Base-by-base conservation (phyloP, 2,329 filamentous ascomycete species). In the Ophiosphaerella korrae region DNA sequence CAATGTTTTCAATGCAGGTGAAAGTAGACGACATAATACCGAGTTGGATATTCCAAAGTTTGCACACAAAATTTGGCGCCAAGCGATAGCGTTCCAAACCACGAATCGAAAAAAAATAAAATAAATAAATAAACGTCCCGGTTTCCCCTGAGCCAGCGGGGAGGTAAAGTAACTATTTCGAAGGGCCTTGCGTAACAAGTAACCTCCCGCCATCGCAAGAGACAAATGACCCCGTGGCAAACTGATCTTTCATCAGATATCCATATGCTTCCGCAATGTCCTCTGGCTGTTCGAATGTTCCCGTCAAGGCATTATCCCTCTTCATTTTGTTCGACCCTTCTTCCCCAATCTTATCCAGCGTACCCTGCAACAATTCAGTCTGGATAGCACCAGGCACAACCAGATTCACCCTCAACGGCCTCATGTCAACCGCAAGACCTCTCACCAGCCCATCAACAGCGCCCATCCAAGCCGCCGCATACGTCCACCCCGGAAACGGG, bases 251-350 rank as follows among this genome's bases (percentile, higher is more conserved):
- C 77, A 80, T 79, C 8, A 73, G 39, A 58, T 73, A 78, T 3
- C 74, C 57, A 70, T 78, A 79, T 16, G 72, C 70, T 65, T 80
- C 76, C 1, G 76, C 76, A 46, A 74, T 60, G 61, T 79, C 77
- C 47, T 62, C 61, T 5, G 66, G 64, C 26, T 54, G 48, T 1
- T 68, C 71, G 36, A 70, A 53, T 7, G 49, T 49, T 3, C 50
- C 52, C 33, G 58, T 58, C 41, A 75, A 48, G 18, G 58, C 67
- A 3, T 53, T 57, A 31, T 53, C 40, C 44, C 40, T 49, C 54
- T 41, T 60, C 21, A 63, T 52, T 33, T 53, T 50, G 16, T 62
- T 54, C 11, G 58, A 14, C 2, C 24, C 53, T 24, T 61, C 62
- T 21, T 63, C 57, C 0, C 53, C 47, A 45, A 58, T 44, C 3